phyloP scores from a whole-genome alignment of 2,329 filamentous ascomycete species.

The Elsinoe ampelina region DNA sequence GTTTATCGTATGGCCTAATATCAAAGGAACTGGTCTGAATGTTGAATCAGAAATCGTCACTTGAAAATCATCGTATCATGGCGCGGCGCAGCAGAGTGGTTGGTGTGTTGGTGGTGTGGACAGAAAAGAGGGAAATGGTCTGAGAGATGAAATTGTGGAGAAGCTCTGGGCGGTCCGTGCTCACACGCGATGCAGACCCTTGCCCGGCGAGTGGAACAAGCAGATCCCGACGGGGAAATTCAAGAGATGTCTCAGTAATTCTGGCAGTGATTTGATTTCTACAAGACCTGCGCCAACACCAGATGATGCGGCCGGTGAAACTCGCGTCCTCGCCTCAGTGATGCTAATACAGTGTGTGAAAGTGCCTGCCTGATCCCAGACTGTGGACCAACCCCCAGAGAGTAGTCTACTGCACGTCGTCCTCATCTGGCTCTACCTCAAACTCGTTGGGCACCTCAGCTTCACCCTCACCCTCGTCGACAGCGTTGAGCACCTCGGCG shows the following conservation, averaged over 20 bases:
- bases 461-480: constrained; percentile 74
- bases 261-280: constrained; percentile 10
- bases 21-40: background rate
- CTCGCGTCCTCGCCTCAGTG: background rate
- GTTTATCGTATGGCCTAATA: background rate
- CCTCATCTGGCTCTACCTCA: constrained; percentile 62
- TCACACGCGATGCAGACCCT: constrained; percentile 1
- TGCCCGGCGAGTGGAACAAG: background rate
- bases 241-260: background rate
- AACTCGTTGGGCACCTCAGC: constrained; percentile 62
- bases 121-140: constrained; percentile 4
- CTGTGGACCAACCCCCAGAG: background rate
- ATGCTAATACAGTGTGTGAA: constrained; percentile 12
- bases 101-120: background rate
- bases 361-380: background rate
- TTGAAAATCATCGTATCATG: background rate
- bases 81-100: constrained; percentile 8
- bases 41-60: constrained; percentile 10
- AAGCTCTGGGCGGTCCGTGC: constrained; percentile 5
- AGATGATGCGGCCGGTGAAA: constrained; percentile 9
- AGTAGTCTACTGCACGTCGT: constrained; percentile 25
- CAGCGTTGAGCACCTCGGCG: constrained; percentile 71
- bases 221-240: constrained; percentile 5
- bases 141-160: constrained; percentile 11
- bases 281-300: constrained; percentile 10